Percentiles rank a stretch among this genome's conserved stretches.
phyloP scores from a whole-genome alignment of 768 basidiomycete genomes.

The Astraeus odoratus region DNA sequence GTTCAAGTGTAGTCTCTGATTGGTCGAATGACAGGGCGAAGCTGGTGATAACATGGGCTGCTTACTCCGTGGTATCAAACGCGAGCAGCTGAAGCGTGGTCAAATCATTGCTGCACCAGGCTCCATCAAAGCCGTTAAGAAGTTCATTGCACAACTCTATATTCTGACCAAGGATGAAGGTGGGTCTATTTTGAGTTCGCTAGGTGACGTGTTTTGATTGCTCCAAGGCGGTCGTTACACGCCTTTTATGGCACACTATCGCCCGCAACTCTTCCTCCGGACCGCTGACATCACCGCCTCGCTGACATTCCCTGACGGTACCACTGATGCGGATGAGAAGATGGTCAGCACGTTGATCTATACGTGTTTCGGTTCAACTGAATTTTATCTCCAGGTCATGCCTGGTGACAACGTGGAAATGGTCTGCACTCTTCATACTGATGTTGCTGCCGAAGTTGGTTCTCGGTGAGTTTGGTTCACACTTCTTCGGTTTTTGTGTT shows the following conservation, averaged over 20 bases:
- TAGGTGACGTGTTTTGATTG: constrained; percentile 39
- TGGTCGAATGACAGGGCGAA: constrained; percentile 53
- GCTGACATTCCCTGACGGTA: constrained; percentile 82
- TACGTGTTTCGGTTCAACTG: not conserved
- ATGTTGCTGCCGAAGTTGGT: constrained; percentile 86
- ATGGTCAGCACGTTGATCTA: constrained; percentile 49
- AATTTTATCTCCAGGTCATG: constrained; percentile 58
- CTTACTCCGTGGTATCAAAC: constrained; percentile 92
- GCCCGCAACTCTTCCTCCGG: constrained; percentile 92
- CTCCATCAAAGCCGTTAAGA: constrained; percentile 88
- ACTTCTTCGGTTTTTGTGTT: constrained; percentile 3
- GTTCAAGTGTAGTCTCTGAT: constrained; percentile 4
- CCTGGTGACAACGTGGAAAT: constrained; percentile 98
- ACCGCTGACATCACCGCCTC: constrained; percentile 89
- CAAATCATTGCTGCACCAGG: constrained; percentile 88
- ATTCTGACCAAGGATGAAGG: constrained; percentile 32
- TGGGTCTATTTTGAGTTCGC: constrained; percentile 39
- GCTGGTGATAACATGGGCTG: constrained; percentile 99
- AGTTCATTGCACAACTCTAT: constrained; percentile 92
- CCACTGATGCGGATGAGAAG: constrained; percentile 73
- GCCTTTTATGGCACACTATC: constrained; percentile 91
- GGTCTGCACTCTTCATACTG: constrained; percentile 72
- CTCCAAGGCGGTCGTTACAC: constrained; percentile 66
- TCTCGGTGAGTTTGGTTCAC: constrained; percentile 45
- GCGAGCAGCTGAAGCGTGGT: constrained; percentile 91